These are phyloP conservation scores for Debaryomyces coudertii DNA, from an alignment of 1,139 yeast genomes.

Conservation along the genomic window DNA sequence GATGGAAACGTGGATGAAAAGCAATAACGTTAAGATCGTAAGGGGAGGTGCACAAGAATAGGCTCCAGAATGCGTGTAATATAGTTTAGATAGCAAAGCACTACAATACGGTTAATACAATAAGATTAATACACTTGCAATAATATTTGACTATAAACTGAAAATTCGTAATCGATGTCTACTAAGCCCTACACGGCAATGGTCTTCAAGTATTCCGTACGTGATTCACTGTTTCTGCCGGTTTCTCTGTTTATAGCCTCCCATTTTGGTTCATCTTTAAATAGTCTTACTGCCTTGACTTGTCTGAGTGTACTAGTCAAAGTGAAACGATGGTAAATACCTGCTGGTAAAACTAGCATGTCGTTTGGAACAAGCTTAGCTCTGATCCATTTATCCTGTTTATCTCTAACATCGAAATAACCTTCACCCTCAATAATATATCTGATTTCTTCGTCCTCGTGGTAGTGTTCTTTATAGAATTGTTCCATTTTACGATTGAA, in stretches of 20 bases:
- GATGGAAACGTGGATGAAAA: constrained; percentile 69
- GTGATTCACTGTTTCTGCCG: constrained; percentile 32
- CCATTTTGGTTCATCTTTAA: constrained; percentile 97
- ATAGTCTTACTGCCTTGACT: constrained; percentile 79
- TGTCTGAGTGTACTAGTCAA: constrained; percentile 58
- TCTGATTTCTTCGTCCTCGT: constrained; percentile 96
- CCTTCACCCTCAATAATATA: constrained; percentile 90
- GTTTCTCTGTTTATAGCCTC: constrained; percentile 72
- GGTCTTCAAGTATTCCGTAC: constrained; percentile 34
- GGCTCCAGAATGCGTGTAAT: constrained; percentile 4
- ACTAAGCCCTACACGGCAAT: constrained; percentile 26
- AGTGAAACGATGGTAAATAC: constrained; percentile 91
- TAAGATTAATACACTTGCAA: not conserved
- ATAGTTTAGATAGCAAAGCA: constrained; percentile 6
- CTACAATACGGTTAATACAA: constrained; percentile 6
- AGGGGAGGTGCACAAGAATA: constrained; percentile 28
- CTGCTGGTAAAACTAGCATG: constrained; percentile 79
- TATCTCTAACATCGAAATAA: constrained; percentile 82
- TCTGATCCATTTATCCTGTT: constrained; percentile 77
- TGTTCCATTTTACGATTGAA: constrained; percentile 65
- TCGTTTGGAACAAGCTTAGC: constrained; percentile 67
- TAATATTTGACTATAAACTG: not conserved
- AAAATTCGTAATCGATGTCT: not conserved
- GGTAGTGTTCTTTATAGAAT: constrained; percentile 87
- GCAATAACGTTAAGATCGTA: constrained; percentile 66